Evolutionary conservation across 352 stramenopile genomes (phyloP).

Genomic region (Phytophthora boehmeriae): DNA sequence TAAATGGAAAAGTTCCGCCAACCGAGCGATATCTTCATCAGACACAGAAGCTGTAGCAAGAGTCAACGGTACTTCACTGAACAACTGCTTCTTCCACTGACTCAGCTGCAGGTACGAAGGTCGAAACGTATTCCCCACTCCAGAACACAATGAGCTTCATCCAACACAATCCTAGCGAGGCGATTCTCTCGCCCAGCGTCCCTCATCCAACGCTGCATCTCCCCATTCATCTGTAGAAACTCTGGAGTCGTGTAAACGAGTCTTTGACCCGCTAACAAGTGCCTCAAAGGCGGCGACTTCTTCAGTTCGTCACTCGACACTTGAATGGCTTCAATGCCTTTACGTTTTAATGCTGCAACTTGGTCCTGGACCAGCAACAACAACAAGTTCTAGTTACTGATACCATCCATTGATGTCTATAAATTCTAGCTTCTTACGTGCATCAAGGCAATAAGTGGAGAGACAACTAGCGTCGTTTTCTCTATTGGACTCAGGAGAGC

Average conservation of each 20-base stretch:
- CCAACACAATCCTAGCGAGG: slow-evolving; percentile 67
- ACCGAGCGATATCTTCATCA: slow-evolving; percentile 59
- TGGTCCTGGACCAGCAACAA: slow-evolving; percentile 54
- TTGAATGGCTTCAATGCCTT: slow-evolving; percentile 56
- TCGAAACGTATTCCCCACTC: slow-evolving; percentile 83
- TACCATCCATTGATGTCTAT: no score
- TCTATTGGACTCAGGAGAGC: slow-evolving; percentile 48
- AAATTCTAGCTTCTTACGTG: slow-evolving; percentile 50
- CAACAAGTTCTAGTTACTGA: slow-evolving; percentile 10
- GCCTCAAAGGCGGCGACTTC: slow-evolving; percentile 28
- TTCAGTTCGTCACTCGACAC: slow-evolving; percentile 43
- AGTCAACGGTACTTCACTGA: slow-evolving; percentile 63
- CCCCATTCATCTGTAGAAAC: slow-evolving; percentile 69
- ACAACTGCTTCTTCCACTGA: slow-evolving; percentile 52
- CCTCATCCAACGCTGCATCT: slow-evolving; percentile 57
- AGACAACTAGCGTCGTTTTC: slow-evolving; percentile 70
- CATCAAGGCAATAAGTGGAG: slow-evolving; percentile 77
- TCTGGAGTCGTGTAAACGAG: slow-evolving; percentile 86
- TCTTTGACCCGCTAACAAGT: slow-evolving; percentile 45
- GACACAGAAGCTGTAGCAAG: slow-evolving; percentile 75
- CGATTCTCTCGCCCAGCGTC: slow-evolving; percentile 20
- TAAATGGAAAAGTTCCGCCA: slow-evolving; percentile 60
- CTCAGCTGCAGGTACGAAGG: slow-evolving; percentile 72
- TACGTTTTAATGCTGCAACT: slow-evolving; percentile 63
- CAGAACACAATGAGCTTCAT: slow-evolving; percentile 82